These are phyloP conservation scores for Aspergillus luchuensis DNA, from an alignment of 2,329 filamentous ascomycete species.

Conservation along the genomic window DNA sequence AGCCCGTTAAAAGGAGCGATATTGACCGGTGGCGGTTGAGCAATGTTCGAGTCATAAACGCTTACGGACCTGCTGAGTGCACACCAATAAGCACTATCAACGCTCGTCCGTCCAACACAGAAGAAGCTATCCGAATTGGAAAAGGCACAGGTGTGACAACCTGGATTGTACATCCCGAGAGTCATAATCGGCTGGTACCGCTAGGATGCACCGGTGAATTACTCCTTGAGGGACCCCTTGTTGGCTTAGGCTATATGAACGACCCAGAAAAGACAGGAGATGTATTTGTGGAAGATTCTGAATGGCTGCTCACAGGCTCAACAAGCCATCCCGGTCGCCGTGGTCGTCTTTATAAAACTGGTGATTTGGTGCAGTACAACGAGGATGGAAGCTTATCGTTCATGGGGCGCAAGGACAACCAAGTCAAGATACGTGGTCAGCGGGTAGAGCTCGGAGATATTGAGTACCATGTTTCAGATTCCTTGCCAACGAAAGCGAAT, in stretches of 20 bases:
- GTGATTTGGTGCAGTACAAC: not conserved
- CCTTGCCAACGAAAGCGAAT: not conserved
- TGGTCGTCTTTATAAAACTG: not conserved
- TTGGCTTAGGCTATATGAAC: not conserved
- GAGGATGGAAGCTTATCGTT: not conserved
- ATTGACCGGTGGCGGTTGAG: too few species aligned
- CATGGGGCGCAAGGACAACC: not conserved
- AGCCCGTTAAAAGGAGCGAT: too few species aligned
- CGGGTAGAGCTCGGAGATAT: not conserved
- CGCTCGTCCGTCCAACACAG: too few species aligned
- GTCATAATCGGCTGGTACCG: not conserved
- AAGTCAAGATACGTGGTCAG: not conserved
- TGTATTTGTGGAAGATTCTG: not conserved
- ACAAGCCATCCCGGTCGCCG: not conserved
- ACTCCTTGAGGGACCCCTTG: not conserved
- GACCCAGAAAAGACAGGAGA: not conserved
- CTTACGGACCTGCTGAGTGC: too few species aligned
- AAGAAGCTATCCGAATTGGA: too few species aligned
- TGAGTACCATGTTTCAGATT: not conserved
- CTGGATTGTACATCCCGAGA: not conserved
- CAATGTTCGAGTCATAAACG: too few species aligned
- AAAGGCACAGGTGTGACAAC: too few species aligned
- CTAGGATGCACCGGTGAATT: not conserved
- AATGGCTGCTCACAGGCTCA: not conserved
- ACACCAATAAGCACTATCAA: too few species aligned